These are phyloP conservation scores for Diaporthe caulivora DNA, from an alignment of 2,329 filamentous ascomycete species.

Conservation along the genomic window DNA sequence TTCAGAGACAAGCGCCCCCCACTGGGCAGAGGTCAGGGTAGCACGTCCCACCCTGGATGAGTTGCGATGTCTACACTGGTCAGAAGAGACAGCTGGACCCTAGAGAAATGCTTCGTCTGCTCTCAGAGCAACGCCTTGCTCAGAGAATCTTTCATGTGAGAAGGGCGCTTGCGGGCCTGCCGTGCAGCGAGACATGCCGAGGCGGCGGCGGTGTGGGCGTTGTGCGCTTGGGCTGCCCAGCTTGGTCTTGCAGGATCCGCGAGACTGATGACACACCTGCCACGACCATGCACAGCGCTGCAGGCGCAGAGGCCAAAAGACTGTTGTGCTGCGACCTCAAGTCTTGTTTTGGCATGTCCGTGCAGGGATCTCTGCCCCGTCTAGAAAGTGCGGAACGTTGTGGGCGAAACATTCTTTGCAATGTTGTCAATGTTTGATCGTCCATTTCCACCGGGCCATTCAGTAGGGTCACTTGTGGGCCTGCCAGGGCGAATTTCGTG, in stretches of 20 bases:
- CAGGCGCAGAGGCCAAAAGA: conserved; percentile 16
- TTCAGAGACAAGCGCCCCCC: conserved; percentile 2
- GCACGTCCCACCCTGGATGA: background rate
- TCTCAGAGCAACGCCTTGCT: no score
- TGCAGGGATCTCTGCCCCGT: conserved; percentile 21
- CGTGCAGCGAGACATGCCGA: conserved; percentile 30
- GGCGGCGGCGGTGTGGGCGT: conserved; percentile 36
- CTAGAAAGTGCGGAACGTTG: conserved; percentile 4
- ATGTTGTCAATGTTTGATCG: conserved; percentile 35
- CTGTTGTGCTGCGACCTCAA: conserved; percentile 17
- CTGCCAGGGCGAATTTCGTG: background rate
- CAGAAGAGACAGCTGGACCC: background rate
- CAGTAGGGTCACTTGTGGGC: conserved; percentile 6
- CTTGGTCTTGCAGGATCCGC: conserved; percentile 32
- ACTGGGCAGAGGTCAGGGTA: no score
- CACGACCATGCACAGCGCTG: conserved; percentile 25
- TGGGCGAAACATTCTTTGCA: conserved; percentile 32
- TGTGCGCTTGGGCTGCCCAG: conserved; percentile 36
- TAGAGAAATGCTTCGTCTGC: background rate
- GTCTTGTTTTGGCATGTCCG: conserved; percentile 15
- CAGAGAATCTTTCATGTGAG: conserved; percentile 16
- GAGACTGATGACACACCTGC: conserved; percentile 29
- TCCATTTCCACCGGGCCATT: conserved; percentile 2
- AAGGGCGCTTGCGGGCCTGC: conserved; percentile 6
- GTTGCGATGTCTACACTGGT: background rate